Evolutionary conservation across 2,329 filamentous ascomycete species (phyloP).

Genomic region (Stagonosporopsis vannaccii): DNA sequence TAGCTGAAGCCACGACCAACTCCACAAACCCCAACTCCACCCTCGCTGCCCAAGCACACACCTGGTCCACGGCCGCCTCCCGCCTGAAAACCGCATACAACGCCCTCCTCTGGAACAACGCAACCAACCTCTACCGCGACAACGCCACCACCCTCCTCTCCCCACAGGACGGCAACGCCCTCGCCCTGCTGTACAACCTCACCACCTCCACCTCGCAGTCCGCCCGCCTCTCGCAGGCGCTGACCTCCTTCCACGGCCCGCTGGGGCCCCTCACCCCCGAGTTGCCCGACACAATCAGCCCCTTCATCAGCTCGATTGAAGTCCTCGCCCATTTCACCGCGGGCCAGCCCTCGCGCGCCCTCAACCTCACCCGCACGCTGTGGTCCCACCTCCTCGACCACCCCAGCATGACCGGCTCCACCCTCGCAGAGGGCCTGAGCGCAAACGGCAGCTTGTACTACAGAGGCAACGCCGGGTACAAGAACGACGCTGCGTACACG

Average conservation of each 20-base stretch:
- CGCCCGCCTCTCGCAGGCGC: neutral
- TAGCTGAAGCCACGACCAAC: constrained; percentile 9
- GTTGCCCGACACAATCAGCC: constrained; percentile 48
- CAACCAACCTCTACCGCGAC: constrained; percentile 23
- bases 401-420: constrained; percentile 47
- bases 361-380: constrained; percentile 39
- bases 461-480: constrained; percentile 40
- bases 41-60: constrained; percentile 2
- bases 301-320: constrained; percentile 48
- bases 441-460: constrained; percentile 51
- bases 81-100: constrained; percentile 21
- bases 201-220: constrained; percentile 19
- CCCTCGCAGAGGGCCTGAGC: constrained; percentile 48
- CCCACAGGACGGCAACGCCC: constrained; percentile 35
- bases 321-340: constrained; percentile 44
- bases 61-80: constrained; percentile 15
- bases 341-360: constrained; percentile 26
- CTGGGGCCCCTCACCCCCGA: constrained; percentile 45
- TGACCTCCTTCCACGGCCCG: constrained; percentile 5
- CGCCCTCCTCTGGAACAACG: constrained; percentile 18
- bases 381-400: constrained; percentile 43
- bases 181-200: constrained; percentile 34
- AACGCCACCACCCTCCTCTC: constrained; percentile 28
- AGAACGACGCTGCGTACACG: constrained; percentile 43
- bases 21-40: neutral